Conservation (phyloP, 306 rosid species). For the Cucumis sativus region DNA sequence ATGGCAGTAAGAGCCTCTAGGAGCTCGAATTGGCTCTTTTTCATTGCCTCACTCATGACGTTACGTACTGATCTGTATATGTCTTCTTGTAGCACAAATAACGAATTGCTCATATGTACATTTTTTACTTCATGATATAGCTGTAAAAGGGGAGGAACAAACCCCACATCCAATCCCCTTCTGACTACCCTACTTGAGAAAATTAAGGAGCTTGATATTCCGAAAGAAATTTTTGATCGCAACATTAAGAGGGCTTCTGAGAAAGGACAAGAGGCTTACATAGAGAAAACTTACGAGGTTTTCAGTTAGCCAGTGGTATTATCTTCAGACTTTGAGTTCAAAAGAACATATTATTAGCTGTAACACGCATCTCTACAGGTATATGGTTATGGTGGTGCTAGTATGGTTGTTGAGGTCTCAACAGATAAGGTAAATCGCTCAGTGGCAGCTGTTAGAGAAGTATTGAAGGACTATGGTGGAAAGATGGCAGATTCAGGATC, state of each 20-base stretch:
- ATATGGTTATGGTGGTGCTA: slow-evolving; percentile 87
- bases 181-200: slow-evolving; percentile 70
- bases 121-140: slow-evolving; percentile 24
- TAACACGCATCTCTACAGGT: slow-evolving; percentile 33
- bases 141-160: slow-evolving; percentile 75
- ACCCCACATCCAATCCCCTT: slow-evolving; percentile 47
- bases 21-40: background rate
- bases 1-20: background rate
- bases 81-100: background rate
- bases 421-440: slow-evolving; percentile 80
- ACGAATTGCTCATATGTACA: background rate
- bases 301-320: slow-evolving; percentile 13
- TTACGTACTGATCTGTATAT: background rate
- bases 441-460: slow-evolving; percentile 72
- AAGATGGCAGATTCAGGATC: slow-evolving; percentile 97
- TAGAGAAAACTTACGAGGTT: slow-evolving; percentile 80
- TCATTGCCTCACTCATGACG: background rate
- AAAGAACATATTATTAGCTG: background rate
- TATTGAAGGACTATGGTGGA: slow-evolving; percentile 77
- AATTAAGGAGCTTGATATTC: slow-evolving; percentile 93
- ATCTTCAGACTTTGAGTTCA: background rate
- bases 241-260: slow-evolving; percentile 83
- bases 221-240: slow-evolving; percentile 77
- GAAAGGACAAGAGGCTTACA: slow-evolving; percentile 87
- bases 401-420: slow-evolving; percentile 85